These are phyloP conservation scores for Saccharomycopsis lassenensis DNA, from an alignment of 805 yeast genomes.

Conservation along the genomic window DNA sequence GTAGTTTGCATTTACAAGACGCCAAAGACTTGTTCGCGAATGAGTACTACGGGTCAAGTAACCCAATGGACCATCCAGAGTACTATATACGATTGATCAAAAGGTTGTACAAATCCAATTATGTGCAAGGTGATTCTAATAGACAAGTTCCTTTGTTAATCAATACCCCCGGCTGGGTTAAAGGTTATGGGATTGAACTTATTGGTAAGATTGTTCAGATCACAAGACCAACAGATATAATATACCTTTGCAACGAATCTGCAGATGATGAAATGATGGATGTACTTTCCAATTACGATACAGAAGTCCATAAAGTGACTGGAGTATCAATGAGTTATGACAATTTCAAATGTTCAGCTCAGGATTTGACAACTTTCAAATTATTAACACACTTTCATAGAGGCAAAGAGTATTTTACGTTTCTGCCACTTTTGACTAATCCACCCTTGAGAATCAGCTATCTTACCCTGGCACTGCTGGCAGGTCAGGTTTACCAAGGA, in stretches of 20 bases:
- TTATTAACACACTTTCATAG: slow-evolving; percentile 13
- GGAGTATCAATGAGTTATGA: slow-evolving; percentile 4
- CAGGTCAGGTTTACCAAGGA: too few relatives aligned
- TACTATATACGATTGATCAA: slow-evolving; percentile 24
- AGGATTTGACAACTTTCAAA: slow-evolving; percentile 12
- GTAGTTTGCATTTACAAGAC: not conserved
- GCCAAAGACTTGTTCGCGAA: slow-evolving; percentile 2
- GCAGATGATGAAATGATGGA: not conserved
- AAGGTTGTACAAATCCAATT: slow-evolving; percentile 17
- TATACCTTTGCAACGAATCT: slow-evolving; percentile 23
- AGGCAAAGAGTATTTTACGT: slow-evolving; percentile 4
- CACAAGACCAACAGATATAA: slow-evolving; percentile 25
- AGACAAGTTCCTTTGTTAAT: slow-evolving; percentile 18
- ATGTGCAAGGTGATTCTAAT: slow-evolving; percentile 18
- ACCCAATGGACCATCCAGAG: slow-evolving; percentile 27
- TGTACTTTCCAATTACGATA: not conserved
- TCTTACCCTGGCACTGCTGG: not conserved
- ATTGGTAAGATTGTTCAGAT: slow-evolving; percentile 24
- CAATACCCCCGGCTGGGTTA: slow-evolving; percentile 37
- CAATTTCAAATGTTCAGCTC: slow-evolving; percentile 10
- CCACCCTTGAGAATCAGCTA: slow-evolving; percentile 5
- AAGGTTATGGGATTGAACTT: slow-evolving; percentile 33
- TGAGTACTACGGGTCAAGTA: slow-evolving; percentile 30
- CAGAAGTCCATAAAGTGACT: not conserved
- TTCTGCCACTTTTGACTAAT: slow-evolving; percentile 6